phyloP scores from a whole-genome alignment of 177 flowering plant species.

The Vitis hybrid region DNA sequence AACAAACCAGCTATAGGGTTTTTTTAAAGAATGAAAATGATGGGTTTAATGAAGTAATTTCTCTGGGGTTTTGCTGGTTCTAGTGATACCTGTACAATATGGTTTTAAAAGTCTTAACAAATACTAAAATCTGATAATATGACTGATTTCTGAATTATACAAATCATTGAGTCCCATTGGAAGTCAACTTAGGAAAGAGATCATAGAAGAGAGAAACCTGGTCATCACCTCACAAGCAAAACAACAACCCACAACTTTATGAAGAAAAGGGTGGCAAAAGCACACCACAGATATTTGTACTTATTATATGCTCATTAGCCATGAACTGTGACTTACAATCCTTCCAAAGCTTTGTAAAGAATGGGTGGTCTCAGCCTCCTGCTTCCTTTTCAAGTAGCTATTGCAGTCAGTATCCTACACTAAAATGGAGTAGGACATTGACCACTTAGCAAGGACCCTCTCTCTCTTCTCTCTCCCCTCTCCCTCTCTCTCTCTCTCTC shows the following conservation, averaged over 20 bases:
- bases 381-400: constrained; percentile 5
- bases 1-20: too few relatives aligned
- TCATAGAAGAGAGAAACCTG: not conserved
- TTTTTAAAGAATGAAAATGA: not conserved
- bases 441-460: constrained; percentile 12
- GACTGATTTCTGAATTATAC: not conserved
- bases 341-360: constrained; percentile 23
- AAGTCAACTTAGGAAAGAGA: not conserved
- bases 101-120: too few relatives aligned
- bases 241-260: not conserved
- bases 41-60: not conserved
- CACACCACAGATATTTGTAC: constrained; percentile 5
- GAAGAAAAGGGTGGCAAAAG: constrained; percentile 4
- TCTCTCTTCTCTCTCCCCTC: constrained; percentile 11
- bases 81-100: too few relatives aligned
- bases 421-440: constrained; percentile 20
- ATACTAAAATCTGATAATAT: too few relatives aligned
- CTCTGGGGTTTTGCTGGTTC: too few relatives aligned
- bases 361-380: constrained; percentile 15
- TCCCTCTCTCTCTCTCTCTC: not conserved
- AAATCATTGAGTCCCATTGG: not conserved
- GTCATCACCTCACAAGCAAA: not conserved
- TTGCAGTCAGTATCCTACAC: constrained; percentile 11
- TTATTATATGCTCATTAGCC: constrained; percentile 26
- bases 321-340: constrained; percentile 23